Conservation (phyloP, 345 rosid genomes). For the Capsella bursapastoris region DNA sequence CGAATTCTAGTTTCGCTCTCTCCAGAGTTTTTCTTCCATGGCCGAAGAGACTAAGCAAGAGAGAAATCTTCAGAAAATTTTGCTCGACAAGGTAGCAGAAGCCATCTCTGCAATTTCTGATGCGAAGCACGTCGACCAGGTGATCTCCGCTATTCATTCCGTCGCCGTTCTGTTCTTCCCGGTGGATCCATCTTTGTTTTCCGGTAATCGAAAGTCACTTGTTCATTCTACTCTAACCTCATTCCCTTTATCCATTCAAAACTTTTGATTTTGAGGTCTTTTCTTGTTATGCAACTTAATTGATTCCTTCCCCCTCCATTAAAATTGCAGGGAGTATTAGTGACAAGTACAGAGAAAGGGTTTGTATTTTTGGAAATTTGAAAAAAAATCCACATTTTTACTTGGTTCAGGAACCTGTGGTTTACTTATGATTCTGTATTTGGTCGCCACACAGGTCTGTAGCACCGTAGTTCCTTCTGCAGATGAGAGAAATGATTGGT, state of each 20-base stretch:
- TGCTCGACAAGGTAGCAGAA: conserved; percentile 64
- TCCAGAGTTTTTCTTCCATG: conserved; percentile 29
- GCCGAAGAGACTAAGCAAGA: conserved; percentile 35
- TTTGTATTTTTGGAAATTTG: conserved; percentile 41
- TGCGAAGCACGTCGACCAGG: conserved; percentile 78
- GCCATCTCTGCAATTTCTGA: conserved; percentile 54
- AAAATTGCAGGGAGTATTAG: conserved; percentile 56
- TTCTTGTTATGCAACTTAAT: neutral
- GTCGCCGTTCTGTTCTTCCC: conserved; percentile 78
- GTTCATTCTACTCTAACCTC: neutral
- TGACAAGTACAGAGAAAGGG: conserved; percentile 60
- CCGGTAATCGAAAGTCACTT: conserved; percentile 49
- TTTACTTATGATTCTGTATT: conserved; percentile 19
- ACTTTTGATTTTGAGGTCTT: neutral
- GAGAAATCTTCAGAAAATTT: conserved; percentile 38
- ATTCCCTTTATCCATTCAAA: conserved; percentile 2
- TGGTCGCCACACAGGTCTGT: conserved; percentile 48
- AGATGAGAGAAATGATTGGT: conserved; percentile 58
- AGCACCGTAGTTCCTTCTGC: conserved; percentile 48
- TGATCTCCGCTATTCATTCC: conserved; percentile 76
- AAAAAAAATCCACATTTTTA: neutral
- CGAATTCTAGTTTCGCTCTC: neutral
- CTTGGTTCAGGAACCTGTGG: conserved; percentile 2
- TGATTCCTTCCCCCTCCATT: neutral
- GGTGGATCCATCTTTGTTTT: conserved; percentile 56